These are phyloP conservation scores for Trametes coccinea DNA, from an alignment of 768 basidiomycete genomes.

Conservation along the genomic window DNA sequence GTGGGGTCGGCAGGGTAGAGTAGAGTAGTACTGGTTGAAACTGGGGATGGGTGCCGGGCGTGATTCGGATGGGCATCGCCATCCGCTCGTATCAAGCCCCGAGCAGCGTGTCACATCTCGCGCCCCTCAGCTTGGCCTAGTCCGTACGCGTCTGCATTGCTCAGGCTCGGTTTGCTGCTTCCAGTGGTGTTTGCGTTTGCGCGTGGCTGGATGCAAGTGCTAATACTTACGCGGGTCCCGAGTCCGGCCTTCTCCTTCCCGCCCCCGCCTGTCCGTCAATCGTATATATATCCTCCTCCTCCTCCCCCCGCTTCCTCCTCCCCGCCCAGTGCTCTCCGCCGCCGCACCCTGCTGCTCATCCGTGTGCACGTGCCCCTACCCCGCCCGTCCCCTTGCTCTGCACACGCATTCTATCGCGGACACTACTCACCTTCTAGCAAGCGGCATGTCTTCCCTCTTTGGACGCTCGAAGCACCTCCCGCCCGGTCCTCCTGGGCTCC, in stretches of 20 bases:
- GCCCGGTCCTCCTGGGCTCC: conserved; percentile 34
- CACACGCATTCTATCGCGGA: neutral
- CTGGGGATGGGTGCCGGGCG: neutral
- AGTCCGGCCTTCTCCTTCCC: neutral
- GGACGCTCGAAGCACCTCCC: conserved; percentile 25
- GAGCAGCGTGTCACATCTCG: conserved; percentile 1
- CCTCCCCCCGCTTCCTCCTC: neutral
- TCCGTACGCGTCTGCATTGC: too few species aligned
- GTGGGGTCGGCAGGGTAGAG: neutral
- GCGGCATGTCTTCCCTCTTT: conserved; percentile 7
- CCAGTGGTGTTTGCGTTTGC: neutral
- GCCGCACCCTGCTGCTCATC: neutral
- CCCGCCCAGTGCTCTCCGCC: neutral
- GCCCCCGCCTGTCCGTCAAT: neutral
- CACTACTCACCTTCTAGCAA: neutral
- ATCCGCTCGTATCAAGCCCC: conserved; percentile 13
- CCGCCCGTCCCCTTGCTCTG: neutral
- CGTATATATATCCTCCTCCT: neutral
- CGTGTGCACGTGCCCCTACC: neutral
- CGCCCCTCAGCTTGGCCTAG: neutral
- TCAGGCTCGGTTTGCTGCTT: neutral
- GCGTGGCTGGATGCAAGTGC: too few species aligned
- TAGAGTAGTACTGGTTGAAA: too few species aligned
- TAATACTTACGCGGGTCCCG: neutral
- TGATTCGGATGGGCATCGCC: conserved; percentile 13